These are phyloP conservation scores for Beta corolliflora DNA, from an alignment of 179 eudicot species.

Conservation along the genomic window DNA sequence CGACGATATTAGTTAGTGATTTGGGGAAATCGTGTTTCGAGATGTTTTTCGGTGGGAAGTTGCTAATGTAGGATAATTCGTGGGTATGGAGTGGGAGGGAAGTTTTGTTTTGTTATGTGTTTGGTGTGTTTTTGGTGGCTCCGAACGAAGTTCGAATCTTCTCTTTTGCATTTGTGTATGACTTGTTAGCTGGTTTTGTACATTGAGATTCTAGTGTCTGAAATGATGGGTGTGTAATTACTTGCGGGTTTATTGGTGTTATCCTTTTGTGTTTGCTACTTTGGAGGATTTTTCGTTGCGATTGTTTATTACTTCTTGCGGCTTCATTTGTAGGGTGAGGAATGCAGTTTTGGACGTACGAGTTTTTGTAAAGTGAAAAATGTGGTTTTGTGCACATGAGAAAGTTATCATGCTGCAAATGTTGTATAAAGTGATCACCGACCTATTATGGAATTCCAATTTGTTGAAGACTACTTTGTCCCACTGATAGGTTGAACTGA, in stretches of 20 bases:
- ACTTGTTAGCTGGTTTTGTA: not conserved
- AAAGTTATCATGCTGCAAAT: not conserved
- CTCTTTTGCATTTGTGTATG: too few species aligned
- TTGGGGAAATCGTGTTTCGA: too few species aligned
- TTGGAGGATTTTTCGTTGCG: not conserved
- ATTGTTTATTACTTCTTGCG: not conserved
- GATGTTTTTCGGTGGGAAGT: too few species aligned
- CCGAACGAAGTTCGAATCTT: too few species aligned
- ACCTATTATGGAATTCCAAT: not conserved
- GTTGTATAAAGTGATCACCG: not conserved
- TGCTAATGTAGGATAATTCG: too few species aligned
- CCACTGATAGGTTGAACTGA: not conserved
- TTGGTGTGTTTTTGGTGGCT: too few species aligned
- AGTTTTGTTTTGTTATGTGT: too few species aligned
- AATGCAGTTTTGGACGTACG: not conserved
- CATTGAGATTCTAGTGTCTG: not conserved
- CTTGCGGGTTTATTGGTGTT: not conserved
- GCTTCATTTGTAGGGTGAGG: not conserved
- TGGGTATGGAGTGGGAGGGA: too few species aligned
- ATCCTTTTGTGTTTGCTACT: not conserved
- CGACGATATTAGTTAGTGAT: too few species aligned
- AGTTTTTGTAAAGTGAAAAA: not conserved
- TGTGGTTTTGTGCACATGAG: not conserved
- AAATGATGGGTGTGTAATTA: not conserved
- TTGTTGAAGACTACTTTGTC: not conserved